Evolutionary conservation across 371 early-diverging fungal species (phyloP), one percentile per base, ranked within the genome.

Genomic region (Mucor piriformis): DNA sequence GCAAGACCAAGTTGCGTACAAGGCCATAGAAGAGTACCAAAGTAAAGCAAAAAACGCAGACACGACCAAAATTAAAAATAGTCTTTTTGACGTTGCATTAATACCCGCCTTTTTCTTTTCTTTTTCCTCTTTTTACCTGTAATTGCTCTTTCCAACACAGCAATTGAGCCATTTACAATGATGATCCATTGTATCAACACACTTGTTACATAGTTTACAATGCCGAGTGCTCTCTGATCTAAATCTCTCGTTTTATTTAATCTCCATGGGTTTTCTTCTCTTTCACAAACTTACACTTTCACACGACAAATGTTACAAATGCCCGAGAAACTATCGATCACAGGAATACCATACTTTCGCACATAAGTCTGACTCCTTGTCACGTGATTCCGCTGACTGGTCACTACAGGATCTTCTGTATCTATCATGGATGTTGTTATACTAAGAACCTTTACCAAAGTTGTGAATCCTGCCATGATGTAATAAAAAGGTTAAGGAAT

Each of bases 191-290:
- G 73, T 79, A 2, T 72, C 84, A 11, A 94, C 86, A 66, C 95
- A 94, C 61, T 92, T 92, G 80, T 92, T 92, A 77, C 95, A 93
- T 33, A 85, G 69, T 73, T 89, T 86, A 61, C 90, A 90, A 61
- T 90, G 90, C 10, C 87, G 76, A 18, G 89, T 88, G 8, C 60
- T 64, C 35, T 59, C 62, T 34, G 72, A 50, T 33, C 74, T 74
- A 43, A 24, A 24, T 44, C 46, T 18, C 16, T 8, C 18, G n/a
- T 18, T 8, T 6, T 42, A 18, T 42, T 42, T n/a, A 13, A n/a
- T 37, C n/a, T 37, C n/a, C 15, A n/a, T 37, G 11, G 12, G n/a
- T 42, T 16, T 4, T 42, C 18, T 20, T 16, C 18, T 42, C 29
- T 29, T 29, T 29, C 8, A 29, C 8, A 29, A 6, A 35, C 63